phyloP scores from a whole-genome alignment of 768 basidiomycete species.

The Exsudoporus frostii region DNA sequence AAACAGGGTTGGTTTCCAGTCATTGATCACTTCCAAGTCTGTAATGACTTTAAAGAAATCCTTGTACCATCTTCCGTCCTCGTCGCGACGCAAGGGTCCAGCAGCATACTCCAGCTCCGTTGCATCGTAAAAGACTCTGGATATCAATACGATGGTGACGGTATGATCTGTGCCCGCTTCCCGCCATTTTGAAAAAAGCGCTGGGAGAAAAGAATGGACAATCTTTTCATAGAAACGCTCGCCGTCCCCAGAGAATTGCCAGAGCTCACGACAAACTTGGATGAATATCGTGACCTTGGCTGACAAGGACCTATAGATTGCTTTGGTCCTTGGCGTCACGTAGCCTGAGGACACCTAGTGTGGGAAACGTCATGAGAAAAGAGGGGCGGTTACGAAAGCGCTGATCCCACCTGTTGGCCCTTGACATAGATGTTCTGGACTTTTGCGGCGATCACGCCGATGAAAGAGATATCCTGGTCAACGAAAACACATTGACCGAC shows the following conservation, averaged over 20 bases:
- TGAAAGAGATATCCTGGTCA: conserved; percentile 82
- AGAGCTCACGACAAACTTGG: conserved; percentile 93
- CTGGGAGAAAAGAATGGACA: conserved; percentile 93
- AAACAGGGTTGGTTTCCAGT: conserved; percentile 86
- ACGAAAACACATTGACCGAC: conserved; percentile 78
- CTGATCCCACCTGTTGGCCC: conserved; percentile 54
- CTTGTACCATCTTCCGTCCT: conserved; percentile 81
- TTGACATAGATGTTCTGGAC: conserved; percentile 75
- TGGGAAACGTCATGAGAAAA: conserved; percentile 1
- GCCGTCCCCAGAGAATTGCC: conserved; percentile 96
- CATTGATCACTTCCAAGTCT: conserved; percentile 82
- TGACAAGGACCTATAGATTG: conserved; percentile 86
- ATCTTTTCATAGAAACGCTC: conserved; percentile 96
- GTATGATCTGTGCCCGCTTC: conserved; percentile 87
- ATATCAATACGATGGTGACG: conserved; percentile 91
- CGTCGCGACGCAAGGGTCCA: conserved; percentile 74
- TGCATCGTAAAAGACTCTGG: conserved; percentile 84
- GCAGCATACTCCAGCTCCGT: conserved; percentile 79
- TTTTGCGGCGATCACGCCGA: conserved; percentile 78
- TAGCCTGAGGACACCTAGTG: conserved; percentile 75
- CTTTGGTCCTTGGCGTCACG: conserved; percentile 79
- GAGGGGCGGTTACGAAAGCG: not conserved
- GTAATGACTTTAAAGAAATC: conserved; percentile 96
- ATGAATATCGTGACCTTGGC: conserved; percentile 93
- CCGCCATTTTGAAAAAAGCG: conserved; percentile 82